Conservation (phyloP, 2,329 filamentous ascomycete species). For the Gaeumannomyces sp. region DNA sequence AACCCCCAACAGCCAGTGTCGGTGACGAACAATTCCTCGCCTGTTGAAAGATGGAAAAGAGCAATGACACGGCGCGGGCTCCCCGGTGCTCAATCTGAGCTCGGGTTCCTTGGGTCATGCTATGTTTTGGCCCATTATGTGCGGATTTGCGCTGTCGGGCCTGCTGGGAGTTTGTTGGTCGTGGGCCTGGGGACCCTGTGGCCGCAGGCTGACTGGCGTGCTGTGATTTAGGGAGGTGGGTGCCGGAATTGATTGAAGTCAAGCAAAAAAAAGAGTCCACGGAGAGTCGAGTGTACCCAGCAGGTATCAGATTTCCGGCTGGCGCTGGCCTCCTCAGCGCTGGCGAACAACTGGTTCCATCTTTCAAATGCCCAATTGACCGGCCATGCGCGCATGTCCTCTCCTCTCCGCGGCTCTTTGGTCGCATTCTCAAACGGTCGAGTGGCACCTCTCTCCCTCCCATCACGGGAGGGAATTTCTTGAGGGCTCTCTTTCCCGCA, state of each 20-base stretch:
- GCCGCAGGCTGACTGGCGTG: too few relatives aligned
- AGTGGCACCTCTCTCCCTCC: constrained; percentile 6
- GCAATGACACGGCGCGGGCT: not conserved
- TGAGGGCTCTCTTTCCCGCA: constrained; percentile 1
- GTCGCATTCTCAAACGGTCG: constrained; percentile 1
- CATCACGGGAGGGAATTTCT: constrained; percentile 7
- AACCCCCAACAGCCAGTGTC: not conserved
- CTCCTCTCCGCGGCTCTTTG: not conserved
- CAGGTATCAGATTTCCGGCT: not conserved
- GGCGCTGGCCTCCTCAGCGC: not conserved
- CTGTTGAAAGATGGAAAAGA: not conserved
- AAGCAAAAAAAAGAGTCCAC: not conserved
- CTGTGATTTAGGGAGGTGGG: not conserved
- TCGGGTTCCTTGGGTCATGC: not conserved
- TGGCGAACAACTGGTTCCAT: not conserved
- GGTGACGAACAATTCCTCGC: not conserved
- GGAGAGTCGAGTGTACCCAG: not conserved
- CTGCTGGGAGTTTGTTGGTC: not conserved
- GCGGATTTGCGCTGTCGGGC: not conserved
- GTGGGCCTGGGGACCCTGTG: not conserved
- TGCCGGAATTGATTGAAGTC: not conserved
- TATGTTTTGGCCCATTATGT: not conserved
- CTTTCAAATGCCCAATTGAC: constrained; percentile 1
- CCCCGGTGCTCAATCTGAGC: not conserved
- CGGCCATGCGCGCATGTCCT: not conserved